A percentile compares a stretch with the other conserved stretches of the same genome.
Conservation (phyloP, 805 yeast species). For the Kodamaea kakaduensis region DNA sequence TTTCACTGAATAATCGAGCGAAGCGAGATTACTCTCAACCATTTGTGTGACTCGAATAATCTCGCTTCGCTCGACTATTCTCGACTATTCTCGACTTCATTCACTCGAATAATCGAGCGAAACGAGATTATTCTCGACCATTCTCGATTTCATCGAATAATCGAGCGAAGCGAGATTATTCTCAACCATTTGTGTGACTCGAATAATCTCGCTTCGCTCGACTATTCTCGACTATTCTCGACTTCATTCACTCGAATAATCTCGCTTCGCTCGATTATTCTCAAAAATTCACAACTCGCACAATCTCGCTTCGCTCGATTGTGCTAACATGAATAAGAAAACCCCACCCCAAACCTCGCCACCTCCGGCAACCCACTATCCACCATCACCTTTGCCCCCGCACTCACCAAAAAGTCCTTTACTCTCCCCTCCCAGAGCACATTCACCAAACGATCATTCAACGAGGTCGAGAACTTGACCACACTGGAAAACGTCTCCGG, state of each 20-base stretch:
- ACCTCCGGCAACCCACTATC: slow-evolving; percentile 42
- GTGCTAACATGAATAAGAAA: slow-evolving; percentile 55
- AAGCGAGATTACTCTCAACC: no score
- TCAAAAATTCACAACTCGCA: no score
- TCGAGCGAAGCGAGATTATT: no score
- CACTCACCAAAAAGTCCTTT: slow-evolving; percentile 71
- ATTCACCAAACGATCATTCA: slow-evolving; percentile 57
- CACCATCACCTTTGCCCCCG: slow-evolving; percentile 59
- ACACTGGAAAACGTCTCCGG: slow-evolving; percentile 52
- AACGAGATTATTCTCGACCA: no score
- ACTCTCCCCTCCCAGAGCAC: slow-evolving; percentile 85
- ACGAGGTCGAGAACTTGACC: slow-evolving; percentile 65
- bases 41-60: no score
- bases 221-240: slow-evolving; percentile 8
- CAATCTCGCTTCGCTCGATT: no score
- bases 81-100: no score
- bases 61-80: no score
- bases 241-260: neutral
- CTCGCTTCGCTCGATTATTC: neutral
- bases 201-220: no score
- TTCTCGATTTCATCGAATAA: no score
- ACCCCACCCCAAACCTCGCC: slow-evolving; percentile 52
- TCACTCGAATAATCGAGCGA: neutral
- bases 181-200: no score
- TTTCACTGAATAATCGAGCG: no score